Base-by-base conservation (phyloP, 352 stramenopile species). In the Pythium brachiatum region DNA sequence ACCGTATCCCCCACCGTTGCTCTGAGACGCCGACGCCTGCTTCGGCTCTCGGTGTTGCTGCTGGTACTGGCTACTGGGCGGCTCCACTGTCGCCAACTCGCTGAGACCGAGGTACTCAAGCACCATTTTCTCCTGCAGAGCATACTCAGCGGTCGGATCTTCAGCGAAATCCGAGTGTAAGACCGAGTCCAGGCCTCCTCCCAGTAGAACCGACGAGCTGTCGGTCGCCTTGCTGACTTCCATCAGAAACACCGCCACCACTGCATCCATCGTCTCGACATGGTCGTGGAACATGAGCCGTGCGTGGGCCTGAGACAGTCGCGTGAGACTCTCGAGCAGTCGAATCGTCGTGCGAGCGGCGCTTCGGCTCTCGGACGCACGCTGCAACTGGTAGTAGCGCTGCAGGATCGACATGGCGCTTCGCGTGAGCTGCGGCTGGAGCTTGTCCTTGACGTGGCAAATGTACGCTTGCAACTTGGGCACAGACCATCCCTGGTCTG, bases 241-340 rank as follows among this genome's bases (percentile, higher is more conserved):
- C 74, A 90, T 92, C 25, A 92, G 66, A 43, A 89, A 89, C 9
- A 92, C 81, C 1, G 84, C 83, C 27, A 92, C 73, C 2, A 95
- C 82, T 0, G 86, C 86, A 48, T 95, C 88, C 75, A 84, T 78
- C 5, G 90, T 70, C 16, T 69, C 68, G 13, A 93, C 86, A 58
- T 88, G 66, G 0, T 81, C 64, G 60, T 88, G 83, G 29, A 71
- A 88, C 81, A 92, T 89, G 7, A 96, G 65, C 32, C 94, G 72
- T 26, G 96, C 96, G 70, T 98, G 95, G 12, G 94, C 96, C 72
- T 95, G 84, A 7, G 88, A 74, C 5, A 99, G 58, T 7, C 96
- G 86, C 62, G 97, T 98, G 29, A 98, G 81, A 48, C 86, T 97
- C 71, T 99, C 95, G 0, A 99, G 70, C 62, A 99, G 85, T 18